These are phyloP conservation scores for Striga asiatica DNA, from an alignment of 257 asterid genomes.

Conservation along the genomic window DNA sequence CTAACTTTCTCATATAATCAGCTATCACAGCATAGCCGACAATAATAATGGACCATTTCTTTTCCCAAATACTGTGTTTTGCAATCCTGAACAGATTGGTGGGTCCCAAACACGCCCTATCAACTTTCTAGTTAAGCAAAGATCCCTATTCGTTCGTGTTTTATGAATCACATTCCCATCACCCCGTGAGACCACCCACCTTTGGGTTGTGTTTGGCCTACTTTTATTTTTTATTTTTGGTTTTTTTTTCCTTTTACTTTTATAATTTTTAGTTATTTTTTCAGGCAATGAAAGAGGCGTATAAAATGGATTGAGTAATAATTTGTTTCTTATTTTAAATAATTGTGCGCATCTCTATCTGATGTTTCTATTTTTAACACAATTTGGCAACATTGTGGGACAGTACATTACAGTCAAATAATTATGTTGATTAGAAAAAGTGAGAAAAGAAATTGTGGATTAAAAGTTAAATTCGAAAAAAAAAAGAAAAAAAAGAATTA, in stretches of 20 bases:
- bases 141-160: conserved; percentile 40
- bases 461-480: too few species aligned
- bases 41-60: conserved; percentile 23
- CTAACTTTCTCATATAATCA: conserved; percentile 26
- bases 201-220: conserved; percentile 32
- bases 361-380: conserved; percentile 15
- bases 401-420: conserved; percentile 26
- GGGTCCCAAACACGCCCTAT: conserved; percentile 22
- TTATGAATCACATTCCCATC: conserved; percentile 38
- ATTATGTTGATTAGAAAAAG: conserved; percentile 8
- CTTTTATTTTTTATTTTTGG: conserved; percentile 5
- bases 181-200: conserved; percentile 24
- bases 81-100: conserved; percentile 23
- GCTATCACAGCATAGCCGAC: conserved; percentile 34
- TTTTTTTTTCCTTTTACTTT: background rate
- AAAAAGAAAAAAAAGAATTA: too few species aligned
- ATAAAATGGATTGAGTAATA: conserved; percentile 11
- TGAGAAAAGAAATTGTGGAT: too few species aligned
- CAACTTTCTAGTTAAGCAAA: conserved; percentile 44
- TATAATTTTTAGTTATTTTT: conserved; percentile 16
- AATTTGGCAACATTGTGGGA: conserved; percentile 12
- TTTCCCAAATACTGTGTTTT: conserved; percentile 22
- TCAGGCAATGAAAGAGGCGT: conserved; percentile 21
- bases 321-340: background rate
- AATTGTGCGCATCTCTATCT: conserved; percentile 30